Evolutionary conservation across 1,139 yeast species (phyloP), one percentile per base, ranked within the genome.

Genomic region (Geotrichum australiense): DNA sequence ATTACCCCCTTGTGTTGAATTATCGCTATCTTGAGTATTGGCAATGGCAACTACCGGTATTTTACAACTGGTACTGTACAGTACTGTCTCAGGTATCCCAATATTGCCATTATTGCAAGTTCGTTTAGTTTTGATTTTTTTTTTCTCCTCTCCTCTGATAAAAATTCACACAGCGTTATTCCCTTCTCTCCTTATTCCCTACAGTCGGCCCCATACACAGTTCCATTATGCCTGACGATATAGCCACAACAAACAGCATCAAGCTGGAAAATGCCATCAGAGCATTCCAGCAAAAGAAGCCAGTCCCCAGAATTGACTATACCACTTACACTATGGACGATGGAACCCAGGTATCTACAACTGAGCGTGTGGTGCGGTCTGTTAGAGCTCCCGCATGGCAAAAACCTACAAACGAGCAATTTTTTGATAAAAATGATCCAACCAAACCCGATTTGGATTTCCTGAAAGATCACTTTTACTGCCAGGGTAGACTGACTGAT

Each of bases 401-500:
- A 38, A 68, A 68, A 18, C 96, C 96, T 0, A 62, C 71, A 0
- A 85, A 87, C 56, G 72, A 65, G 6, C 78, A 85, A 57, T 68
- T 91, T 25, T 89, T 85, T 53, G 69, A 70, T 48, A 89, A 87
- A 0, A 46, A 44, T 16, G 68, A 77, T 24, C 56, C 55, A 10
- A 50, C 55, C 10, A 57, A 57, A 45, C 96, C 97, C 15, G 74
- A 85, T 59, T 73, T 80, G 53, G 76, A 66, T 36, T 84, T 84
- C 53, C 64, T 91, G 43, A 77, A 73, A 51, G 73, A 78, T 28
- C 96, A 87, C 64, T 81, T 89, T 52, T 68, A 71, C 50, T 69
- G 74, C 34, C 96, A 91, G 59, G 98, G 98, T 2, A 70, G 95
- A 42, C 67, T 91, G 39, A 69, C 72, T 14, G 81, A 79, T 51